Percentiles rank a stretch among this genome's conserved stretches.
Evolutionary conservation across 768 basidiomycete species (phyloP).

Genomic region (Agrocybe praecox): DNA sequence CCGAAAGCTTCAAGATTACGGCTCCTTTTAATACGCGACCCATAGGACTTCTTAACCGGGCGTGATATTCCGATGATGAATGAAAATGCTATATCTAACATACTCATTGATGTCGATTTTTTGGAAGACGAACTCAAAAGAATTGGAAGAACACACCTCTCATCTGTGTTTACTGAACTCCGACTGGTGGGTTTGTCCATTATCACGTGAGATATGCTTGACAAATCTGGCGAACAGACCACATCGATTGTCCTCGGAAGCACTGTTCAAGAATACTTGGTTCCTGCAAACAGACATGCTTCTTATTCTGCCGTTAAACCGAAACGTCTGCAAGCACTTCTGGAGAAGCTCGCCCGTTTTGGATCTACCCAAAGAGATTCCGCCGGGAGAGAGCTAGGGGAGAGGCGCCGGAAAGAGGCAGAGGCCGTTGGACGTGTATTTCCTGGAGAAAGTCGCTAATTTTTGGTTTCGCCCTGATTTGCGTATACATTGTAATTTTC

Average conservation of each 20-base stretch:
- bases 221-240: constrained; percentile 45
- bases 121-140: constrained; percentile 84
- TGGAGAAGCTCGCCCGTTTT: constrained; percentile 78
- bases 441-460: constrained; percentile 65
- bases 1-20: neutral
- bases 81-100: constrained; percentile 86
- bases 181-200: constrained; percentile 57
- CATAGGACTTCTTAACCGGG: constrained; percentile 79
- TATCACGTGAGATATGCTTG: constrained; percentile 1
- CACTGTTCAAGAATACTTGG: constrained; percentile 78
- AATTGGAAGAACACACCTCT: constrained; percentile 72
- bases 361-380: constrained; percentile 65
- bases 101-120: constrained; percentile 85
- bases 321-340: constrained; percentile 68
- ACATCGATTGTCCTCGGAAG: constrained; percentile 73
- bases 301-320: constrained; percentile 69
- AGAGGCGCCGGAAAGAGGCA: constrained; percentile 75
- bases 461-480: constrained; percentile 1
- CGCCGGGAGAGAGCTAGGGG: constrained; percentile 63
- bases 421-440: constrained; percentile 76
- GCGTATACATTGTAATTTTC: constrained; percentile 12
- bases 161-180: constrained; percentile 76
- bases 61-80: constrained; percentile 79
- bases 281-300: constrained; percentile 67
- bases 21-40: neutral